Percentiles rank a stretch among this genome's conserved stretches.
Conservation (phyloP, 108 stramenopile genomes). For the Cylindrotheca fusiformis region DNA sequence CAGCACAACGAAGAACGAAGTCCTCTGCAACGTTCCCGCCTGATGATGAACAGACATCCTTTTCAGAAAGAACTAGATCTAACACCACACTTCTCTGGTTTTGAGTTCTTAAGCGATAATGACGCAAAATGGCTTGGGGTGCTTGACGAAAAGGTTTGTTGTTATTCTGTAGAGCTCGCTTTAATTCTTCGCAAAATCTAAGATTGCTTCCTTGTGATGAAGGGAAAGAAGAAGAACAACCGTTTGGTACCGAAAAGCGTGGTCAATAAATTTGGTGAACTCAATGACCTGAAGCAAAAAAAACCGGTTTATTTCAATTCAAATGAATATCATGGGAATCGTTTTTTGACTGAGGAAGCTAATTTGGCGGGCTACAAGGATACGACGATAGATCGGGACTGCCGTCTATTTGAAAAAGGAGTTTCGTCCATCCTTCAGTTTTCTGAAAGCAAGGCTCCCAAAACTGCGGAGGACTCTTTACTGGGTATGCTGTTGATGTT, state of each 20-base stretch:
- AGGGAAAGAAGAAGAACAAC: no score
- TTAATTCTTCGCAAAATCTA: slow-evolving; percentile 9
- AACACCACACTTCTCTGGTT: slow-evolving; percentile 54
- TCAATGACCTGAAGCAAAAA: no score
- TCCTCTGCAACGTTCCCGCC: neutral
- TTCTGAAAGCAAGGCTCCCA: slow-evolving; percentile 32
- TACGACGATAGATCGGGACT: slow-evolving; percentile 20
- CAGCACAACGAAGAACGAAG: neutral
- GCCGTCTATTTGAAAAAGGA: slow-evolving; percentile 37
- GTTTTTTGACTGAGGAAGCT: slow-evolving; percentile 51
- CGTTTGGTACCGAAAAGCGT: no score
- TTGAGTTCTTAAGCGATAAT: slow-evolving; percentile 40
- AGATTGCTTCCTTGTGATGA: neutral
- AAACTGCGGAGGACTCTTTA: slow-evolving; percentile 48
- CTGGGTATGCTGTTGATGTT: slow-evolving; percentile 54
- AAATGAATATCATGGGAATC: slow-evolving; percentile 61
- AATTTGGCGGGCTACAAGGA: slow-evolving; percentile 43
- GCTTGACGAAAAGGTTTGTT: slow-evolving; percentile 9
- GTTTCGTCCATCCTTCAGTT: slow-evolving; percentile 32
- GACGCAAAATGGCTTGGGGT: slow-evolving; percentile 59
- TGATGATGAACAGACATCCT: slow-evolving; percentile 1
- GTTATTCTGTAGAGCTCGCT: no score
- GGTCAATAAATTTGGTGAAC: no score
- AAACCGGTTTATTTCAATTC: slow-evolving; percentile 71
- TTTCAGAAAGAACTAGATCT: slow-evolving; percentile 22